Evolutionary conservation across 306 rosid genomes (phyloP).

Genomic region (Citrullus mucosospermus): DNA sequence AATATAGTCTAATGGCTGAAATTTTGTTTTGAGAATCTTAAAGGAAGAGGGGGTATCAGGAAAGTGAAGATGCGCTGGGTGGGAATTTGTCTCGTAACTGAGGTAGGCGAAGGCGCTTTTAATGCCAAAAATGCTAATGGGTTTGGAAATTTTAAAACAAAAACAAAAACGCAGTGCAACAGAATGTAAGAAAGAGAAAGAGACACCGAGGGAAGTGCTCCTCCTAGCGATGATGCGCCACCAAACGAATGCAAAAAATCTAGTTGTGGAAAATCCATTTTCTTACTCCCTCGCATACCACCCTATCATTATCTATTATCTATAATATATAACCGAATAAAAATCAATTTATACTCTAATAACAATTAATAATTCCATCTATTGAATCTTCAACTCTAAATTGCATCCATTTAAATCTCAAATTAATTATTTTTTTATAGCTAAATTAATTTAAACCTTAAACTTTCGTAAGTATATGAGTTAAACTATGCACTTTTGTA

Average conservation of each 20-base stretch:
- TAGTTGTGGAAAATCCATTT: too few relatives aligned
- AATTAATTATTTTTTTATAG: too few relatives aligned
- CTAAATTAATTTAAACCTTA: too few relatives aligned
- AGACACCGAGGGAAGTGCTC: background rate
- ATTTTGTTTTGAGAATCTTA: background rate
- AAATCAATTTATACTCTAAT: too few relatives aligned
- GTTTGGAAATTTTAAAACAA: background rate
- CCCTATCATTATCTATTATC: too few relatives aligned
- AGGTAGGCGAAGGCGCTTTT: background rate
- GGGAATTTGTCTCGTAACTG: slow-evolving; percentile 44
- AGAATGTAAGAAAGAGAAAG: background rate
- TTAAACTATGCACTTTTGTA: too few relatives aligned
- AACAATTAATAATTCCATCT: too few relatives aligned
- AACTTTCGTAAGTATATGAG: too few relatives aligned
- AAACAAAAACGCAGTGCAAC: background rate
- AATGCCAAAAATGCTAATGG: background rate
- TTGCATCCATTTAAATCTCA: too few relatives aligned
- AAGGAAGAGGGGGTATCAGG: slow-evolving; percentile 34
- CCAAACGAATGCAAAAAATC: background rate
- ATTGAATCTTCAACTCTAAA: too few relatives aligned
- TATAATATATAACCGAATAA: too few relatives aligned
- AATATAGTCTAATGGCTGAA: background rate
- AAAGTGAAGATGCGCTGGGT: slow-evolving; percentile 42
- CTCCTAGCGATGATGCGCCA: slow-evolving; percentile 9
- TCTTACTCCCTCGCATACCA: too few relatives aligned